A percentile compares a stretch with the other conserved stretches of the same genome.
phyloP scores from a whole-genome alignment of 257 asterid species.

The Anisodus acutangulus region DNA sequence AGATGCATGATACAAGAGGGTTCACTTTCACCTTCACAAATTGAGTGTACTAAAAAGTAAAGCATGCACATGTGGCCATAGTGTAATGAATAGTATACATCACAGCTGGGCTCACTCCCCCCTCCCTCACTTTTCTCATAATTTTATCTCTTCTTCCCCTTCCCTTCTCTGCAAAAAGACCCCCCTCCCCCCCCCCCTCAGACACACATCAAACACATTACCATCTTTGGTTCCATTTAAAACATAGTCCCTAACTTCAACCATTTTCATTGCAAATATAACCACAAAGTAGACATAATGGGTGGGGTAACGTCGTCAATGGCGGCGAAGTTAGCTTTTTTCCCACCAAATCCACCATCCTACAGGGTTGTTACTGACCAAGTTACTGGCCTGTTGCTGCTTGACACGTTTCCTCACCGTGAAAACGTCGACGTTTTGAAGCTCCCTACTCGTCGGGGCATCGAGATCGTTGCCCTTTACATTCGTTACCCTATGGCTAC shows the following conservation, averaged over 20 bases:
- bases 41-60: background rate
- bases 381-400: slow-evolving; percentile 63
- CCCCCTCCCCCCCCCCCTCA: background rate
- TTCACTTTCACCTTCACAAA: no score
- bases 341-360: slow-evolving; percentile 87
- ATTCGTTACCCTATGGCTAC: slow-evolving; percentile 91
- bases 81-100: slow-evolving; percentile 51
- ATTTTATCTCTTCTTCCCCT: background rate
- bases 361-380: slow-evolving; percentile 66
- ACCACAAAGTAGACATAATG: slow-evolving; percentile 60
- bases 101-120: slow-evolving; percentile 62
- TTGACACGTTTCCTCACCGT: slow-evolving; percentile 83
- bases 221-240: background rate
- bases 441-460: slow-evolving; percentile 81
- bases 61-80: slow-evolving; percentile 52
- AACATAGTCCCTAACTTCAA: background rate
- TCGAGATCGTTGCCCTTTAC: slow-evolving; percentile 77
- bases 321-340: slow-evolving; percentile 96
- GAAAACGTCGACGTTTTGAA: slow-evolving; percentile 86
- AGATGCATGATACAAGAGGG: no score
- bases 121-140: slow-evolving; percentile 41
- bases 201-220: background rate
- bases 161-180: background rate
- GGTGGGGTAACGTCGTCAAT: slow-evolving; percentile 98
- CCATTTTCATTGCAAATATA: background rate